Evolutionary conservation across 2,329 filamentous ascomycete genomes (phyloP).

Genomic region (Pseudovirgaria hyperparasitica): DNA sequence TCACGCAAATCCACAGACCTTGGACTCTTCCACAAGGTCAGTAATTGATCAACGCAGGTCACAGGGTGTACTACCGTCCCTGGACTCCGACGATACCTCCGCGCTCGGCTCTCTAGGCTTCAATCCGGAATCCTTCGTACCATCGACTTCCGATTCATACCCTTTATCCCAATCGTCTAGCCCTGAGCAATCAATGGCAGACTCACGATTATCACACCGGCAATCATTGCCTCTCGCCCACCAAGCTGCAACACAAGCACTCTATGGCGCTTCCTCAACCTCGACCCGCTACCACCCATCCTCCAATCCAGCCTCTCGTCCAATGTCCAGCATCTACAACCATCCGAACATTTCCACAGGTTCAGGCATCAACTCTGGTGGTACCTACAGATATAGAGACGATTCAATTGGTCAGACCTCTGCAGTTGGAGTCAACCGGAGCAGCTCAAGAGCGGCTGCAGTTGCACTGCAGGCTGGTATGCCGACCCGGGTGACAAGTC

Average conservation of each 20-base stretch:
- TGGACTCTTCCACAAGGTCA: constrained; percentile 22
- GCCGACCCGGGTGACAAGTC: constrained; percentile 55
- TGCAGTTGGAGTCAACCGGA: constrained; percentile 43
- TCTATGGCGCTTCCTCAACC: constrained; percentile 20
- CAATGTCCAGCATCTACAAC: constrained; percentile 34
- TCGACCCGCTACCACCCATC: constrained; percentile 13
- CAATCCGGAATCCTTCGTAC: constrained; percentile 28
- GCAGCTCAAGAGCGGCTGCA: constrained; percentile 50
- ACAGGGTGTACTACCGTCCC: constrained; percentile 19
- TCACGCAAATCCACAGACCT: no score
- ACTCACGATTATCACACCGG: constrained; percentile 26
- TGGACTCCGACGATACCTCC: constrained; percentile 19
- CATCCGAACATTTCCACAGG: constrained; percentile 35
- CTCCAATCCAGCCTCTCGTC: constrained; percentile 19
- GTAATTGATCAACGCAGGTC: constrained; percentile 21
- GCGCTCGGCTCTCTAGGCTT: constrained; percentile 23
- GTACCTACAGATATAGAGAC: constrained; percentile 35
- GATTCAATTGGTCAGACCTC: constrained; percentile 22
- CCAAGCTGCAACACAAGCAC: constrained; percentile 26
- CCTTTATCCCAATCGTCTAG: constrained; percentile 12
- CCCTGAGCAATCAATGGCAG: constrained; percentile 14
- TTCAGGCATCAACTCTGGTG: constrained; percentile 25
- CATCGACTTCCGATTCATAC: constrained; percentile 10
- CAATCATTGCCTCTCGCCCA: constrained; percentile 31
- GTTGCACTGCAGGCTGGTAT: constrained; percentile 46